These are phyloP conservation scores for Lentinula boryana DNA, from an alignment of 768 basidiomycete genomes.

Conservation along the genomic window DNA sequence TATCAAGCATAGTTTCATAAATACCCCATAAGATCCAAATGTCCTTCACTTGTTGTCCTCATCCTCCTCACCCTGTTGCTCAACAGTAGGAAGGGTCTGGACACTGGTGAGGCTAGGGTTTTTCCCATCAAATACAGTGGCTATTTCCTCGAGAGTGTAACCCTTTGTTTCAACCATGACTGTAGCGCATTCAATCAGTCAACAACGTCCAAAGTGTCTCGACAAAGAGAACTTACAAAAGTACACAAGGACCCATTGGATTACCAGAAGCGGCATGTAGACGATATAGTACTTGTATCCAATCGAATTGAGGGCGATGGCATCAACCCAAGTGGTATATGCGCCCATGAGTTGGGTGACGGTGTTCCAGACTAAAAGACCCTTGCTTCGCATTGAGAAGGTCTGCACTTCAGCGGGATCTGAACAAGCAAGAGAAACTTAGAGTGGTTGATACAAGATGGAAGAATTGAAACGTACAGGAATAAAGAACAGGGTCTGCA, in stretches of 20 bases:
- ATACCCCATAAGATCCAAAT: too few species aligned
- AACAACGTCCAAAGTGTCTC: too few species aligned
- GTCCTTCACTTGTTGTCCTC: neutral
- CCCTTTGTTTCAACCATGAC: slow-evolving; percentile 37
- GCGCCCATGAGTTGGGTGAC: neutral
- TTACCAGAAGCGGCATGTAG: neutral
- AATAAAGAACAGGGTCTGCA: neutral
- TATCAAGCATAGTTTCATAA: too few species aligned
- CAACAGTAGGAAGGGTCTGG: neutral
- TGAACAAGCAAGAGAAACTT: neutral
- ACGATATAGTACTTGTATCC: neutral
- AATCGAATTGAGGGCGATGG: neutral
- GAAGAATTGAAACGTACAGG: neutral
- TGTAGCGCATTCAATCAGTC: neutral
- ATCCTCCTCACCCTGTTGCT: neutral
- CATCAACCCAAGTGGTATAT: neutral
- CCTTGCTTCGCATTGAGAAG: neutral
- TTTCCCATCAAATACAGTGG: slow-evolving; percentile 49
- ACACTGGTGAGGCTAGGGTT: slow-evolving; percentile 19
- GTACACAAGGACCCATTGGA: neutral
- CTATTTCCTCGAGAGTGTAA: slow-evolving; percentile 49
- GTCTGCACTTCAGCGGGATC: neutral
- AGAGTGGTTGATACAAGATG: neutral
- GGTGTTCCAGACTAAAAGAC: neutral
- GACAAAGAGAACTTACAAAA: neutral